Base-by-base conservation (phyloP, 306 rosid genomes). In the Vigna reflexopilosa region DNA sequence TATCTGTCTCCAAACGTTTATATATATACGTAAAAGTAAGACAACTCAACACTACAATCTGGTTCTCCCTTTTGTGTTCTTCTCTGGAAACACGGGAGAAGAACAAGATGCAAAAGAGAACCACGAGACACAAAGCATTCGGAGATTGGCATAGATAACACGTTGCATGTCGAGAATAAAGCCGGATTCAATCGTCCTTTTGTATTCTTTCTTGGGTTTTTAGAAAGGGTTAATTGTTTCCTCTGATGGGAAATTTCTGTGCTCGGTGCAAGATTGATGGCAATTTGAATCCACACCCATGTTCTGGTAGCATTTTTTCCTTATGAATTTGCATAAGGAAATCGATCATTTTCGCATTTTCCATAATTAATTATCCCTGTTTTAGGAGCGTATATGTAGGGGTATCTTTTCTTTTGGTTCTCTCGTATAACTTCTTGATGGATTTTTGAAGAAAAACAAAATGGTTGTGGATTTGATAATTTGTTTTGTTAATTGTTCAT, bases 241-340 rank as follows among this genome's bases (percentile, higher is more conserved):
- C 40, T 69, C 36, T 65, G 4, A 85, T 85, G 86, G 89, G 89
- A 54, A 85, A 82, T 85, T 85, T 86, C 75, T 71, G 72, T 73
- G 16, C 32, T 50, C 86, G 82, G 80, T 32, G 73, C 75, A 57
- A 78, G 68, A 75, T 36, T 71, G 77, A 82, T 58, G 19, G 42
- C 30, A 57, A 82, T 75, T 45, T 9, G 8, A 67, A 24, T 28
- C 52, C 66, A 62, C 77, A 58, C 17, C 48, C 79, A 28, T 38
- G 5, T 75, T 62, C 77, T 11, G 84, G 86, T 82, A 70, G 14
- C 34, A 1, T n/a, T 83, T 28, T 19, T 32, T 38, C 0, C 28
- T 26, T 26, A 26, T 26, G 28, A 3, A 20, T 20, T 20, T 20
- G 22, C 22, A 20, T 20, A 26, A 26, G 32, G 54, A 44, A 40